A percentile compares a stretch with the other conserved stretches of the same genome.
Evolutionary conservation across 768 basidiomycete genomes (phyloP).

Genomic region (Lactifluus hygrophoroides): DNA sequence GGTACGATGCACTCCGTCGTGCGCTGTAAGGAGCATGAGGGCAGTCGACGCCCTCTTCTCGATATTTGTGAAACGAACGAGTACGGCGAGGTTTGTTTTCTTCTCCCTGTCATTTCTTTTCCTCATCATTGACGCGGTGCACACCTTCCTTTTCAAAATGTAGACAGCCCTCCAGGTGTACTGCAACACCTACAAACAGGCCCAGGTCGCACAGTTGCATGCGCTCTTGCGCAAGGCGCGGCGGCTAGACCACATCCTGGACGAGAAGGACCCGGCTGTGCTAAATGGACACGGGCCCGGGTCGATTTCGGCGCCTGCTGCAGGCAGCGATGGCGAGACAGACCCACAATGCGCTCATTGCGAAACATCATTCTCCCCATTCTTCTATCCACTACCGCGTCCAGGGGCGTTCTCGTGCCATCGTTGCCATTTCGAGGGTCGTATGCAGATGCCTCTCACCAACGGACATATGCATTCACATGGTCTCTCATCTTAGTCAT

Average conservation of each 20-base stretch:
- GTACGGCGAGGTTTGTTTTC: conserved; percentile 59
- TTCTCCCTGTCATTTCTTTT: background rate
- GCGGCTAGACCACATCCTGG: conserved; percentile 67
- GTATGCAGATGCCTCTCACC: conserved; percentile 19
- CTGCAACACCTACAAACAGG: conserved; percentile 77
- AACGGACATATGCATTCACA: conserved; percentile 13
- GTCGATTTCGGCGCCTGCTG: background rate
- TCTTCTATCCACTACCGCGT: conserved; percentile 47
- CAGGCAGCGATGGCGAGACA: conserved; percentile 7
- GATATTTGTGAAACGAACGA: conserved; percentile 83
- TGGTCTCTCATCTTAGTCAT: background rate
- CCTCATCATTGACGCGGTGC: background rate
- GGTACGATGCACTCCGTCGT: conserved; percentile 19
- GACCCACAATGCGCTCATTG: conserved; percentile 49
- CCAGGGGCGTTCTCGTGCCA: conserved; percentile 35
- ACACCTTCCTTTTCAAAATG: background rate
- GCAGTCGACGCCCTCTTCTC: conserved; percentile 52
- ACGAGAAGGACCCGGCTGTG: conserved; percentile 25
- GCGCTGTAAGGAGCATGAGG: conserved; percentile 21
- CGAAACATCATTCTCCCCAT: conserved; percentile 62
- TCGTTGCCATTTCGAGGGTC: conserved; percentile 33
- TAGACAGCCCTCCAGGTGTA: conserved; percentile 90
- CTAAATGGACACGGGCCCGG: conserved; percentile 15
- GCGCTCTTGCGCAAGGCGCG: conserved; percentile 84
- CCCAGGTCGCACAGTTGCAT: conserved; percentile 62